phyloP scores from a whole-genome alignment of 768 basidiomycete species.

The Russula dissimulans region DNA sequence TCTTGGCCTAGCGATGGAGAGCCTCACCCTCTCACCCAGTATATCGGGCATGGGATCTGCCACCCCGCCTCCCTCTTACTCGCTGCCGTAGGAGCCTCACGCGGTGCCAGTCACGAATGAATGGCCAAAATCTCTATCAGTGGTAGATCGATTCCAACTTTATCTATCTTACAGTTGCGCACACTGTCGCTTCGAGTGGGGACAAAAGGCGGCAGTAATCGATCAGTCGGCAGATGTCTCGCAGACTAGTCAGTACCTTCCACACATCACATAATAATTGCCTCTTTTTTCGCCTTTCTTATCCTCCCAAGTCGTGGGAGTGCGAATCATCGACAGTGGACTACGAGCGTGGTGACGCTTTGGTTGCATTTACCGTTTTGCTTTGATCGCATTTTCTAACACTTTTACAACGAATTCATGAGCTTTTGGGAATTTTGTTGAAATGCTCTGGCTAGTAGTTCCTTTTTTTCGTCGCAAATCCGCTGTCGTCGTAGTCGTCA shows the following conservation, averaged over 20 bases:
- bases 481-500: background rate
- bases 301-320: background rate
- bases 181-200: background rate
- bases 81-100: background rate
- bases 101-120: background rate
- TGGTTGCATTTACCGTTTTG: background rate
- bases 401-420: background rate
- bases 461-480: background rate
- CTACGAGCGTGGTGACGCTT: background rate
- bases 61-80: conserved; percentile 17
- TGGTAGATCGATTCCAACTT: background rate
- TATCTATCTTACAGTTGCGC: background rate
- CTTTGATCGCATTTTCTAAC: background rate
- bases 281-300: too few species aligned
- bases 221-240: background rate
- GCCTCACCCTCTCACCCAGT: conserved; percentile 18
- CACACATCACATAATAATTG: background rate
- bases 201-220: background rate
- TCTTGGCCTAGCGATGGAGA: conserved; percentile 33
- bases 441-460: background rate
- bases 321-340: background rate
- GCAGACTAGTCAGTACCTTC: background rate
- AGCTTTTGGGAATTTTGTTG: background rate
- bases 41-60: conserved; percentile 1
- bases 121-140: background rate